These are phyloP conservation scores for Phytophthora sojae DNA, from an alignment of 352 stramenopile species.

Conservation along the genomic window DNA sequence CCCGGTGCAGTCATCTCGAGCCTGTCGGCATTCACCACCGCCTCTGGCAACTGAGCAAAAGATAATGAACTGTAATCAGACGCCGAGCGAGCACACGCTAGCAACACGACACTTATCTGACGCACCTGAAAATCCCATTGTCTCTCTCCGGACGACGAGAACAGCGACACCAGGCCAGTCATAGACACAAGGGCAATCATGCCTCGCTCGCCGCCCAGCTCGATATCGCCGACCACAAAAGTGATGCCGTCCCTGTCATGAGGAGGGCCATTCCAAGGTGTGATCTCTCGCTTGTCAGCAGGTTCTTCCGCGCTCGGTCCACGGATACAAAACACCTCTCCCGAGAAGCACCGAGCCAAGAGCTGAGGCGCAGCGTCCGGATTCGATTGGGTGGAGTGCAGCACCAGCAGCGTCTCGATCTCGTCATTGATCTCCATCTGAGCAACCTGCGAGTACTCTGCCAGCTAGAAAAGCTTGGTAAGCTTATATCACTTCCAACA, in stretches of 20 bases:
- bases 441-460: slow-evolving; percentile 57
- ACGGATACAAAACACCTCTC: slow-evolving; percentile 56
- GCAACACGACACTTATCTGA: neutral
- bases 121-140: slow-evolving; percentile 62
- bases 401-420: slow-evolving; percentile 61
- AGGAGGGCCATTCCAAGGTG: slow-evolving; percentile 43
- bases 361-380: slow-evolving; percentile 37
- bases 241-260: slow-evolving; percentile 41
- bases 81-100: neutral
- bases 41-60: slow-evolving; percentile 52
- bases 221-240: slow-evolving; percentile 59
- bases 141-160: slow-evolving; percentile 43
- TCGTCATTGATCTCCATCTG: slow-evolving; percentile 65
- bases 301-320: neutral
- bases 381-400: slow-evolving; percentile 25
- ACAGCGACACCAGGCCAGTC: slow-evolving; percentile 47
- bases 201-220: slow-evolving; percentile 14
- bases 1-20: slow-evolving; percentile 38
- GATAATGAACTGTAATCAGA: neutral
- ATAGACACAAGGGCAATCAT: slow-evolving; percentile 52
- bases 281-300: slow-evolving; percentile 27
- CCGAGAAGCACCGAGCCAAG: slow-evolving; percentile 59
- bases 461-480: slow-evolving; percentile 32
- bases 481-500: no score
- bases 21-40: slow-evolving; percentile 60